These are phyloP conservation scores for Saccharomycopsis selenospora DNA, from an alignment of 805 yeast genomes.

Conservation along the genomic window DNA sequence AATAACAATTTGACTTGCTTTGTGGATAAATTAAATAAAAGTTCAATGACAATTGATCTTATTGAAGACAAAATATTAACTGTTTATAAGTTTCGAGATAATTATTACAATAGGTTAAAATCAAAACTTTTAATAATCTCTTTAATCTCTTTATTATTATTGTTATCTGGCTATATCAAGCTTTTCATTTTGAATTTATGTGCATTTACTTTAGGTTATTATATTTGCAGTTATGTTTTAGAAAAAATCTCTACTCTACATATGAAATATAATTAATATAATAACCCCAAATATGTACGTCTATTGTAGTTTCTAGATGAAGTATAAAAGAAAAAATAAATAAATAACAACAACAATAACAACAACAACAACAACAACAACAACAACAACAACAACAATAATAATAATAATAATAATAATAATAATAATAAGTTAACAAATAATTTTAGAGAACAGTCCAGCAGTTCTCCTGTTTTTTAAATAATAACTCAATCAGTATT, in stretches of 20 bases:
- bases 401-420: not conserved
- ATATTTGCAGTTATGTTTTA: not conserved
- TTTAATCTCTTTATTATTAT: not conserved
- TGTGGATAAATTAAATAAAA: not conserved
- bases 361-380: not conserved
- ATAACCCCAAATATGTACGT: too few species aligned
- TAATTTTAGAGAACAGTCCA: too few species aligned
- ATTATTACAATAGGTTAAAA: not conserved
- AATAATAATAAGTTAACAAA: not conserved
- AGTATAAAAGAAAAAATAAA: not conserved
- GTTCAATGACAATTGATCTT: not conserved
- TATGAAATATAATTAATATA: too few species aligned
- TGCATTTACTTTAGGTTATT: not conserved
- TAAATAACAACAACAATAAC: not conserved
- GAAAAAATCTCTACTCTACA: not conserved
- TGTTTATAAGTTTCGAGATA: not conserved
- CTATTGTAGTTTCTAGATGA: too few species aligned
- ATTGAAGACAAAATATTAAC: not conserved
- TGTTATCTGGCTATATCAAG: not conserved
- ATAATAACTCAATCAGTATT: not conserved
- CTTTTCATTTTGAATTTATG: not conserved
- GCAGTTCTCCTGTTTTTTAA: too few species aligned
- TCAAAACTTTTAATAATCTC: not conserved
- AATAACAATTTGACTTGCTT: not conserved
- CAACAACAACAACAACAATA: not conserved